A percentile compares a stretch with the other conserved stretches of the same genome.
These are phyloP conservation scores for Lentinus polychrous DNA, from an alignment of 1,284 basidiomycete genomes.

Conservation along the genomic window DNA sequence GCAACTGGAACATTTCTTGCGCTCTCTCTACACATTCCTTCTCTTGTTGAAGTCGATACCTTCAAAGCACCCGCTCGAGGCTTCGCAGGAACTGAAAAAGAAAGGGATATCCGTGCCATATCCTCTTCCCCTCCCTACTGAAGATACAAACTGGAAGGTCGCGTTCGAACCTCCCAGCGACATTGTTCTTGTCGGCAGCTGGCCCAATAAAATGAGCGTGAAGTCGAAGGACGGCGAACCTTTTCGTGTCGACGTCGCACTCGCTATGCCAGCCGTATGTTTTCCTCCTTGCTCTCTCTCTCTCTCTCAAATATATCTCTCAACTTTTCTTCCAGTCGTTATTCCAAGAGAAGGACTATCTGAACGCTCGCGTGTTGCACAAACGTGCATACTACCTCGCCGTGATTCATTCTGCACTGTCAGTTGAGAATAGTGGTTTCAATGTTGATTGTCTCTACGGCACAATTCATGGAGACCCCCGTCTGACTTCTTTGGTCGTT, in stretches of 20 bases:
- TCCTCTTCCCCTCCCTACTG: slow-evolving; percentile 53
- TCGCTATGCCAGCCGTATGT: slow-evolving; percentile 83
- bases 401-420: not conserved
- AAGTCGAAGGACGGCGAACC: slow-evolving; percentile 55
- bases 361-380: slow-evolving; percentile 87
- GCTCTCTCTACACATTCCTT: slow-evolving; percentile 54
- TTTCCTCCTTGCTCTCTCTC: not conserved
- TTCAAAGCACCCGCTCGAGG: slow-evolving; percentile 62
- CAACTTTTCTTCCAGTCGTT: slow-evolving; percentile 39
- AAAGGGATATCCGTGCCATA: slow-evolving; percentile 55
- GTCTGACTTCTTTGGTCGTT: slow-evolving; percentile 64
- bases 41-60: slow-evolving; percentile 47
- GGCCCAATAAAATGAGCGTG: slow-evolving; percentile 61
- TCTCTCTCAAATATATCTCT: slow-evolving; percentile 1
- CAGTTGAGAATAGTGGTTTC: slow-evolving; percentile 32
- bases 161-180: slow-evolving; percentile 62
- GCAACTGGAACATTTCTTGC: slow-evolving; percentile 58
- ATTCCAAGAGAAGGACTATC: slow-evolving; percentile 94
- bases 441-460: slow-evolving; percentile 55
- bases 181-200: slow-evolving; percentile 69
- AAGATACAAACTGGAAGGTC: slow-evolving; percentile 74
- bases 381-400: slow-evolving; percentile 92
- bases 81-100: slow-evolving; percentile 44
- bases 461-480: slow-evolving; percentile 56
- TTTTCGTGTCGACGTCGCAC: slow-evolving; percentile 77